Evolutionary conservation across 2,329 filamentous ascomycete species (phyloP), one percentile per base, ranked within the genome.

Genomic region (Aureobasidium sp.): DNA sequence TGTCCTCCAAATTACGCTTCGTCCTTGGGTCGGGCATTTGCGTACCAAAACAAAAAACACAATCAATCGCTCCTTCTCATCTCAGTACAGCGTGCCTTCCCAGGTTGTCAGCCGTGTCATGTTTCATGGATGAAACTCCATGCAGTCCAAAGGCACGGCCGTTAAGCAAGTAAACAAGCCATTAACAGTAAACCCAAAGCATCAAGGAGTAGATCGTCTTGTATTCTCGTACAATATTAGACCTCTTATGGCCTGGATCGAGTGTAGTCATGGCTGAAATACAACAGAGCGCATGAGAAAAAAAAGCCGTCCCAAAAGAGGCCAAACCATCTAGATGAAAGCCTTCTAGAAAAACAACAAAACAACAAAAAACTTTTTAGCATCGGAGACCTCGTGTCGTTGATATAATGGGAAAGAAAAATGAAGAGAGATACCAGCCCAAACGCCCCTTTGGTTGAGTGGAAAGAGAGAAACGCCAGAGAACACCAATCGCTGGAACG

Each of bases 401-500:
- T 59, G 41, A 41, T 57, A 57, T 45, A 57, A 9, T 25, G 25
- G 22, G 29, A 60, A 8, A 42, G 27, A 51, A n/a, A n/a, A 41
- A 58, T 37, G 49, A 17, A 37, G 31, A 34, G 31, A 41, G 7
- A 47, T n/a, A 5, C 20, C 29, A 20, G n/a, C 41, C 36, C 22
- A 7, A 49, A 34, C 47, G 29, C 27, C 47, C 20, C 27, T 1
- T n/a, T n/a, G n/a, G n/a, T 34, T 25, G 20, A 22, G 20, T 31
- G 5, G 15, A 20, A 48, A 15, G 11, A 48, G 5, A 34, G 34
- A 44, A 51, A 60, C 57, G 36, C 57, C 57, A 7, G 29, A 8
- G 17, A 51, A 60, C 57, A 60, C 57, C 57, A 60, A 51, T 60
- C 57, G 57, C 57, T 60, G 45, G 22, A 60, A 49, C 57, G 57